Evolutionary conservation across 2,329 filamentous ascomycete species (phyloP), one percentile per base, ranked within the genome.

Genomic region (Colletotrichum lentis): DNA sequence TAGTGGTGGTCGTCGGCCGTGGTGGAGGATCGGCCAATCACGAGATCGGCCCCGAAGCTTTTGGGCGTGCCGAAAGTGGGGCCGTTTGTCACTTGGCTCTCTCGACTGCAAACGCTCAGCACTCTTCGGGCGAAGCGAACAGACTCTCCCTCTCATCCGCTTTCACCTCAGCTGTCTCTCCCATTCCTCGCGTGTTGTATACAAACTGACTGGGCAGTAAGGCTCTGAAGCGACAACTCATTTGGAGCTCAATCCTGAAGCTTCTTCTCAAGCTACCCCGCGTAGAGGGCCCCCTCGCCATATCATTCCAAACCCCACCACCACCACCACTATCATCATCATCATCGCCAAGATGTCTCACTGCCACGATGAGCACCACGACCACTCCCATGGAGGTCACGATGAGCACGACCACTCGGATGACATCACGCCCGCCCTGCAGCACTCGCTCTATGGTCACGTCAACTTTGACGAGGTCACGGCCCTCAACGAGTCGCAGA

Each of bases 341-440:
- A 5, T 22, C 5, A 24, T 41, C 24, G 55, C 60, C 60, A 65
- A 14, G 59, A 81, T 81, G 80, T 79, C 79, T 47, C 83, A 84
- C 74, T 85, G 83, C 72, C 83, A 85, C 76, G 80, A 85, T 70
- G 84, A 86, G 70, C 83, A 85, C 72, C 76, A 75, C 27, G 76
- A 81, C 69, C 84, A 87, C 70, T 81, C 83, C 70, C 81, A 85
- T 73, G 83, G 78, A 64, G 81, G 82, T 71, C 84, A 83, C 66
- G 83, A 89, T 73, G 86, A 83, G 49, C 94, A 97, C 78, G 94
- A 97, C 79, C 95, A 97, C 81, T 90, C 88, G 54, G 92, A 98
- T 82, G 95, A 98, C 82, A 88, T 97, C 74, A 94, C 92, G 1
- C 96, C 96, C 0, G 95, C 94, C 1, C 84, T 97, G 18, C 95